Percentiles rank a stretch among this genome's conserved stretches.
Conservation (phyloP, 129 eudicot genomes). For the Chrysanthemum lavandulifolium region DNA sequence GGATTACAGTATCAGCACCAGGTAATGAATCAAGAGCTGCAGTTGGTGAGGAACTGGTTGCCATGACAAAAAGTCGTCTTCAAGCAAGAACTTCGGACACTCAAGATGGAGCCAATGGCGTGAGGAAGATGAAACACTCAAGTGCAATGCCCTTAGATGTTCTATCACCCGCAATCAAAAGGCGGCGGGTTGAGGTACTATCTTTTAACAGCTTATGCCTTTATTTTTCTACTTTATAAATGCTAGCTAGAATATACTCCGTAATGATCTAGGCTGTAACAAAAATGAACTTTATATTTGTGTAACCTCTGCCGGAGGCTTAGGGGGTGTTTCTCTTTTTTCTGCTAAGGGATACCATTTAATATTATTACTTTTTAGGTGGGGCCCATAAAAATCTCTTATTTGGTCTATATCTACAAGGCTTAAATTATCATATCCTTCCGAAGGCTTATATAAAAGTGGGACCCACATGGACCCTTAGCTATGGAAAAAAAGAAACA, state of each 20-base stretch:
- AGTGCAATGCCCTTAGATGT: slow-evolving; percentile 86
- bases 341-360: no score
- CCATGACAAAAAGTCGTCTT: slow-evolving; percentile 90
- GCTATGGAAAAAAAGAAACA: no score
- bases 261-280: no score
- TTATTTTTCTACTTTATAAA: neutral
- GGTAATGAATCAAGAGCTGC: slow-evolving; percentile 97
- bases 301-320: no score
- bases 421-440: no score
- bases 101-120: slow-evolving; percentile 74
- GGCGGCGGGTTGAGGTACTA: slow-evolving; percentile 68
- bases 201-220: neutral
- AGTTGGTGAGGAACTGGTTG: slow-evolving; percentile 95
- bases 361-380: no score
- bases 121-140: slow-evolving; percentile 81
- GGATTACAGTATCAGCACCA: slow-evolving; percentile 97
- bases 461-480: no score
- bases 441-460: no score
- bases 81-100: slow-evolving; percentile 71
- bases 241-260: neutral
- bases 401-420: no score
- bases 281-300: no score
- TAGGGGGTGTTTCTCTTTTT: no score
- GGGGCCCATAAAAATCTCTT: no score
- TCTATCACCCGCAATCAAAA: slow-evolving; percentile 66